Base-by-base conservation (phyloP, 1,284 basidiomycete genomes). In the Moniliophthora roreri region DNA sequence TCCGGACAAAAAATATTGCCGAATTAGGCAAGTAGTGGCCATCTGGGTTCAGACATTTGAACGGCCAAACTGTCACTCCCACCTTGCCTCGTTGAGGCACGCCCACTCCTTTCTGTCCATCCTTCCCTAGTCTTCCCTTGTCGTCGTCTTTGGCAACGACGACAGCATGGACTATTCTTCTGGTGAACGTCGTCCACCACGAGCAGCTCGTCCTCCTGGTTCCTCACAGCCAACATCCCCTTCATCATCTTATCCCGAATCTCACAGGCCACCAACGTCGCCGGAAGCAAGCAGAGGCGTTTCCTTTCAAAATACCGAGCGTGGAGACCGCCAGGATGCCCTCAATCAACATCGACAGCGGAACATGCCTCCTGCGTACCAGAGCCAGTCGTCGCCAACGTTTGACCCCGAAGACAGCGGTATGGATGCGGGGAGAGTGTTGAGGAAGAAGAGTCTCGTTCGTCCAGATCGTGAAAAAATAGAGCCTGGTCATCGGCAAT, bases 401-500 rank as follows among this genome's bases (percentile, higher is more conserved):
- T 68, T 67, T 20, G 69, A 49, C 26, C 85, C 87, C 63, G 65
- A 74, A 35, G 85, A 87, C 58, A 47, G 45, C 40, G 67, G 67
- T 24, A 74, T 69, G 35, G 78, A 65, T 42, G 80, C 81, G 55
- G 67, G 60, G 61, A 74, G 63, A 65, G 76, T 72, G 59, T 75
- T 68, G 70, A 91, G 95, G 66, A 98, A 98, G 79, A 96, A 95
- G 81, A 93, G 89, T 66, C 81, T 99, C 45, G 93, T 98, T 51
- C 79, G 85, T 53, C 96, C 97, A 7, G 96, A 99, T 71, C 80
- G 96, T 58, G 96, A 98, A 77, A 92, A 96, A 77, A 93, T 98
- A 64, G 95, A 98, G 66, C 95, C 95, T 8, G 87, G 86, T 46
- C 95, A 98, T 76, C 83, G 95, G 40, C 87, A 96, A 62, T 99